Evolutionary conservation across 2,329 filamentous ascomycete genomes (phyloP).

Genomic region (Biscogniauxia sp.): DNA sequence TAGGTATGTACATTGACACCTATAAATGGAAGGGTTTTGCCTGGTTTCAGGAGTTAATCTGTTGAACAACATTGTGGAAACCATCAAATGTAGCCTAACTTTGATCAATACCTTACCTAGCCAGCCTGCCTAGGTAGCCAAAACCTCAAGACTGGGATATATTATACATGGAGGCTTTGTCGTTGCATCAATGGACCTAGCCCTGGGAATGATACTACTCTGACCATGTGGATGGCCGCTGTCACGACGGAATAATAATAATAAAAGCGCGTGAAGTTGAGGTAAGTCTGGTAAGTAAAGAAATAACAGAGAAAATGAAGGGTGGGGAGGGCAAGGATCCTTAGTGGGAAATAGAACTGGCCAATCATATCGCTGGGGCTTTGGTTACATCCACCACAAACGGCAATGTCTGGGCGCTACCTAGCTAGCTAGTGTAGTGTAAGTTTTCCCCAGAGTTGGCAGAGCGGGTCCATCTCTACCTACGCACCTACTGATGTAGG

Average conservation of each 20-base stretch:
- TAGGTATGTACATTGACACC: no score
- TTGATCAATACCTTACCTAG: no score
- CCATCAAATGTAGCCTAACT: no score
- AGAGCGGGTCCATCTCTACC: not conserved
- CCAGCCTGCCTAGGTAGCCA: no score
- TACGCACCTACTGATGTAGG: no score
- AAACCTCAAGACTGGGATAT: no score
- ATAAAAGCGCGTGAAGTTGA: not conserved
- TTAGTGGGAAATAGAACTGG: not conserved
- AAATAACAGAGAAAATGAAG: not conserved
- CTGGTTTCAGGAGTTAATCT: no score
- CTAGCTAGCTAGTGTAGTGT: no score
- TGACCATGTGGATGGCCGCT: not conserved
- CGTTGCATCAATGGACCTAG: not conserved
- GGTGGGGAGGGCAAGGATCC: not conserved
- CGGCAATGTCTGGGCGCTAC: slow-evolving; percentile 19
- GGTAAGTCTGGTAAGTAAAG: no score
- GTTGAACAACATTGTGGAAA: no score
- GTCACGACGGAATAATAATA: not conserved
- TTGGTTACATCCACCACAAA: slow-evolving; percentile 18
- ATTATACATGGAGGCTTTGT: no score
- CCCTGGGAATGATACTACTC: not conserved
- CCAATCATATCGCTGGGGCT: slow-evolving; percentile 15
- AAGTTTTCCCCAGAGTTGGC: slow-evolving; percentile 7
- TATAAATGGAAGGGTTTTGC: no score